Percentiles rank a stretch among this genome's conserved stretches.
Conservation (phyloP, 352 stramenopile species). For the Phytophthora idaei region DNA sequence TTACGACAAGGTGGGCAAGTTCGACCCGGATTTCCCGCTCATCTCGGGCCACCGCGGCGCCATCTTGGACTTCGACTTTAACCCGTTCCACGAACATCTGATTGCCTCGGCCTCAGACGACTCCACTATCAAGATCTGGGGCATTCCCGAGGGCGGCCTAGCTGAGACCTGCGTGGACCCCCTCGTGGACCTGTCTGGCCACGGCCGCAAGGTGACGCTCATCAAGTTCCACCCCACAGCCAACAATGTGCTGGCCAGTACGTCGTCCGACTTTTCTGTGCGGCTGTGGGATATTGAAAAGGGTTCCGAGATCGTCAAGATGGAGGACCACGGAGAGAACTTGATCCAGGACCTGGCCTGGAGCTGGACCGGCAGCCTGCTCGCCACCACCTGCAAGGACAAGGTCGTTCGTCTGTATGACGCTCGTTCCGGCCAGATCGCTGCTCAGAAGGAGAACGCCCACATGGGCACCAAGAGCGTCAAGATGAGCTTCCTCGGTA, state of each 20-base stretch:
- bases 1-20: conserved; percentile 95
- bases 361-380: conserved; percentile 96
- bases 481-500: conserved; percentile 97
- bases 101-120: conserved; percentile 97
- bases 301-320: conserved; percentile 89
- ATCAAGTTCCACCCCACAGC: conserved; percentile 98
- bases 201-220: conserved; percentile 97
- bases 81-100: conserved; percentile 97
- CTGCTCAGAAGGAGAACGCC: conserved; percentile 85
- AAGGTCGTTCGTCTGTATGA: conserved; percentile 98
- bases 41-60: conserved; percentile 95
- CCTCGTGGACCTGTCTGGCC: conserved; percentile 95
- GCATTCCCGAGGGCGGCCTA: conserved; percentile 94
- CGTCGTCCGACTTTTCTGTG: conserved; percentile 95
- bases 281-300: conserved; percentile 99
- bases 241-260: conserved; percentile 96
- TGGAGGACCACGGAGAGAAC: conserved; percentile 86
- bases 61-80: conserved; percentile 99
- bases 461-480: conserved; percentile 98
- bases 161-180: conserved; percentile 95
- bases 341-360: conserved; percentile 98
- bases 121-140: conserved; percentile 98
- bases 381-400: conserved; percentile 98
- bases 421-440: conserved; percentile 85
- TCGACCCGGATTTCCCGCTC: conserved; percentile 93